Evolutionary conservation across 208 protist genomes (phyloP).

Genomic region (Crithidia fasciculata): DNA sequence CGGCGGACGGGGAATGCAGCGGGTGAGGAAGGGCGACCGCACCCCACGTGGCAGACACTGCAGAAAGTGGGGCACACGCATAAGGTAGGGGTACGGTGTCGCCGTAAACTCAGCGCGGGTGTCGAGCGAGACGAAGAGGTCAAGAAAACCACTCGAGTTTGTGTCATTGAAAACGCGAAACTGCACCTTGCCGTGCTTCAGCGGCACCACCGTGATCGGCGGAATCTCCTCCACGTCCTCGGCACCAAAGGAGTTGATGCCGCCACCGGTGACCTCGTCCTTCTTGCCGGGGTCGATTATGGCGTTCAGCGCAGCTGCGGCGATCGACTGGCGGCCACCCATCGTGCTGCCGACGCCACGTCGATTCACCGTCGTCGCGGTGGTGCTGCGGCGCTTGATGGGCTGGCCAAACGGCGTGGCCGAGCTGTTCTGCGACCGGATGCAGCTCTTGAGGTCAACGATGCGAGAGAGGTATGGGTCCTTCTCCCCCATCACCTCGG

Average conservation of each 20-base stretch:
- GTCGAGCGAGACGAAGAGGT: slow-evolving; percentile 77
- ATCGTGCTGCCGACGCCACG: slow-evolving; percentile 10
- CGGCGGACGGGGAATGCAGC: slow-evolving; percentile 65
- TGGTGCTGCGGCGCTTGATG: slow-evolving; percentile 32
- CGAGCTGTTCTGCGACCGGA: slow-evolving; percentile 35
- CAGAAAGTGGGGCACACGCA: slow-evolving; percentile 66
- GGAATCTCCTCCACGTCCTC: slow-evolving; percentile 37
- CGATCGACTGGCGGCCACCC: slow-evolving; percentile 1
- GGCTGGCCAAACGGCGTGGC: slow-evolving; percentile 32
- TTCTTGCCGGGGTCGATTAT: not conserved
- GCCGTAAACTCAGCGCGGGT: slow-evolving; percentile 72
- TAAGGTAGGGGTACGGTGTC: slow-evolving; percentile 50
- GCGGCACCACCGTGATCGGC: slow-evolving; percentile 36
- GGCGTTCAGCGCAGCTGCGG: not conserved
- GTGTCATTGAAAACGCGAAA: slow-evolving; percentile 80
- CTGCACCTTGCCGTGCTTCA: slow-evolving; percentile 80
- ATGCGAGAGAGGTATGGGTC: slow-evolving; percentile 43
- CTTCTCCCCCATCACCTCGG: slow-evolving; percentile 44
- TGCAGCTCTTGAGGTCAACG: slow-evolving; percentile 44
- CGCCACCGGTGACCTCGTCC: not conserved
- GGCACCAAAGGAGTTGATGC: slow-evolving; percentile 28
- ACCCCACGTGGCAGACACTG: slow-evolving; percentile 71
- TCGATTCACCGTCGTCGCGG: not conserved
- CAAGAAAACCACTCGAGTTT: slow-evolving; percentile 64
- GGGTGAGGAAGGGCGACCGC: slow-evolving; percentile 62